A percentile compares a stretch with the other conserved stretches of the same genome.
phyloP scores from a whole-genome alignment of 2,329 filamentous ascomycete species.

The Paecilomyces dactylethromorphus region DNA sequence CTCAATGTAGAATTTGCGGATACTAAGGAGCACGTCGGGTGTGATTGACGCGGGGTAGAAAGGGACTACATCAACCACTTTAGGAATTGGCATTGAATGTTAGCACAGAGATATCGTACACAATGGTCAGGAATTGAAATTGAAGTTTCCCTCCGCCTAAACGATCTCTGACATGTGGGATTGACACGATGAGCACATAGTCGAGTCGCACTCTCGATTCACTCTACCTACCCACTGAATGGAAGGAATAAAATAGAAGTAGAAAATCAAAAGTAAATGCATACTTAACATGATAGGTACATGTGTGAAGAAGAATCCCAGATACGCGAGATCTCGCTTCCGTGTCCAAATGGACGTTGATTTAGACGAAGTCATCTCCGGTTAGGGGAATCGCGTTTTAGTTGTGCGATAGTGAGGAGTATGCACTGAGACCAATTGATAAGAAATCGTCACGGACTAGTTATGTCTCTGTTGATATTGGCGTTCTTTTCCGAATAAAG shows the following conservation, averaged over 20 bases:
- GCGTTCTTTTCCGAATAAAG: no score
- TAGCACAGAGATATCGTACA: neutral
- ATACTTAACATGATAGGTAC: slow-evolving; percentile 56
- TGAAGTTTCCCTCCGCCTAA: neutral
- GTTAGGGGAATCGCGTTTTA: neutral
- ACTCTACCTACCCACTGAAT: neutral
- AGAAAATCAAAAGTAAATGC: slow-evolving; percentile 13
- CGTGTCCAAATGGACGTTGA: slow-evolving; percentile 21
- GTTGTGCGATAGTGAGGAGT: neutral
- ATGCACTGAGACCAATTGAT: neutral
- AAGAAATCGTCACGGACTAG: no score
- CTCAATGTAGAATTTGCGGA: slow-evolving; percentile 53
- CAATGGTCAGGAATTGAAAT: neutral
- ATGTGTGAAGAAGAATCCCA: slow-evolving; percentile 57
- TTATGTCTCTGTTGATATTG: no score
- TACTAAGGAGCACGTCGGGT: slow-evolving; percentile 40
- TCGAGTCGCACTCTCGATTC: neutral
- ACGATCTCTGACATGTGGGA: neutral
- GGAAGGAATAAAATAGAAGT: neutral
- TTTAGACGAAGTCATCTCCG: neutral
- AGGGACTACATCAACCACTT: slow-evolving; percentile 56
- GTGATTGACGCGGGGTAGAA: slow-evolving; percentile 50
- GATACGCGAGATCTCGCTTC: slow-evolving; percentile 35
- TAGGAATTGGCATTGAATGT: neutral
- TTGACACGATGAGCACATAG: neutral